These are phyloP conservation scores for Myxozyma vanderwaltii DNA, from an alignment of 805 yeast species.

Conservation along the genomic window DNA sequence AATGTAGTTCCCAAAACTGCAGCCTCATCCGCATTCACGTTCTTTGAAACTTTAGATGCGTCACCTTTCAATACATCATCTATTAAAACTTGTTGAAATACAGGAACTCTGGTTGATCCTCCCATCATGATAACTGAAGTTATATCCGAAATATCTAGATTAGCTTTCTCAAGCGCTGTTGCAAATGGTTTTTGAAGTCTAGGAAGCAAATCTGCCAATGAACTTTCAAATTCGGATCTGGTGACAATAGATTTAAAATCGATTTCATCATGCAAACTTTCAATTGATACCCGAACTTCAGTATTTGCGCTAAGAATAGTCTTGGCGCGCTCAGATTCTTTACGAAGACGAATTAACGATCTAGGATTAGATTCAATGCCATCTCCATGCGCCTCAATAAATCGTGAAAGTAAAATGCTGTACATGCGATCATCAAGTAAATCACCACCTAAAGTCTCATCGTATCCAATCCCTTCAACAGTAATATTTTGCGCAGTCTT, in stretches of 20 bases:
- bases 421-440: slow-evolving; percentile 66
- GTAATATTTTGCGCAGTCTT: slow-evolving; percentile 49
- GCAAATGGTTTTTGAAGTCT: slow-evolving; percentile 58
- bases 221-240: slow-evolving; percentile 78
- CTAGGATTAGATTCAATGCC: slow-evolving; percentile 54
- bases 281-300: slow-evolving; percentile 77
- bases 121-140: slow-evolving; percentile 80
- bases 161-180: slow-evolving; percentile 49
- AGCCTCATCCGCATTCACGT: slow-evolving; percentile 94
- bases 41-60: slow-evolving; percentile 66
- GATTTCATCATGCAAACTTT: slow-evolving; percentile 67
- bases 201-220: slow-evolving; percentile 47
- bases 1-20: slow-evolving; percentile 88
- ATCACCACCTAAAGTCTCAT: slow-evolving; percentile 74
- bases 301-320: slow-evolving; percentile 81
- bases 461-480: slow-evolving; percentile 72
- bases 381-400: slow-evolving; percentile 51
- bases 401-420: slow-evolving; percentile 60
- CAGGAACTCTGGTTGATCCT: slow-evolving; percentile 89
- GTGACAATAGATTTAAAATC: slow-evolving; percentile 72
- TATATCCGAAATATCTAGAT: slow-evolving; percentile 45
- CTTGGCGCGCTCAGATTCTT: slow-evolving; percentile 87
- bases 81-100: slow-evolving; percentile 61
- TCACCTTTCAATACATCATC: slow-evolving; percentile 44
- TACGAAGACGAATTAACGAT: slow-evolving; percentile 67